Percentiles rank a stretch among this genome's conserved stretches.
phyloP scores from a whole-genome alignment of 129 eudicot genomes.

The Flaveria brownii region DNA sequence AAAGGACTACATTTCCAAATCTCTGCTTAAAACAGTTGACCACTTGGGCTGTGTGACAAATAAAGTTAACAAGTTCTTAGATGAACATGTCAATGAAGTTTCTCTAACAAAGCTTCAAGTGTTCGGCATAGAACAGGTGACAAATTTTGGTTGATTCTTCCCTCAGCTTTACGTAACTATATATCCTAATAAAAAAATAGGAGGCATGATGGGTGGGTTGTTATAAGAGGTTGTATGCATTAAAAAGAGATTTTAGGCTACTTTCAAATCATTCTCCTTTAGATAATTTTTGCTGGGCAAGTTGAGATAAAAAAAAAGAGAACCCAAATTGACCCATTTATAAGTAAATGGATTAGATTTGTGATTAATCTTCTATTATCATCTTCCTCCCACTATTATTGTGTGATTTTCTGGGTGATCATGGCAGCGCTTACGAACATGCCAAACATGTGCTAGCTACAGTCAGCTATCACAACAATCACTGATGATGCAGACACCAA shows the following conservation, averaged over 20 bases:
- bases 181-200: background rate
- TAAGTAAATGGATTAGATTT: background rate
- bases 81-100: slow-evolving; percentile 47
- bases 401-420: slow-evolving; percentile 16
- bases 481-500: slow-evolving; percentile 41
- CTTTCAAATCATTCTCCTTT: background rate
- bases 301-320: background rate
- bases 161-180: background rate
- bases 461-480: slow-evolving; percentile 45
- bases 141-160: slow-evolving; percentile 4
- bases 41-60: slow-evolving; percentile 81
- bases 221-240: background rate
- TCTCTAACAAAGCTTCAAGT: slow-evolving; percentile 50
- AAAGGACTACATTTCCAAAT: slow-evolving; percentile 66
- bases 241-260: background rate
- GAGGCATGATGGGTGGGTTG: background rate
- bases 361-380: background rate
- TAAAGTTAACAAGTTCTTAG: slow-evolving; percentile 60
- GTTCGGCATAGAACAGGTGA: slow-evolving; percentile 68
- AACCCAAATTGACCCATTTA: background rate
- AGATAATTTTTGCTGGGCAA: background rate
- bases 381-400: slow-evolving; percentile 1
- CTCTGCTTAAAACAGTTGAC: slow-evolving; percentile 76
- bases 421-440: slow-evolving; percentile 58
- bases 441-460: slow-evolving; percentile 42